A percentile compares a stretch with the other conserved stretches of the same genome.
These are phyloP conservation scores for Cornus florida DNA, from an alignment of 148 eudicot species.

Conservation along the genomic window DNA sequence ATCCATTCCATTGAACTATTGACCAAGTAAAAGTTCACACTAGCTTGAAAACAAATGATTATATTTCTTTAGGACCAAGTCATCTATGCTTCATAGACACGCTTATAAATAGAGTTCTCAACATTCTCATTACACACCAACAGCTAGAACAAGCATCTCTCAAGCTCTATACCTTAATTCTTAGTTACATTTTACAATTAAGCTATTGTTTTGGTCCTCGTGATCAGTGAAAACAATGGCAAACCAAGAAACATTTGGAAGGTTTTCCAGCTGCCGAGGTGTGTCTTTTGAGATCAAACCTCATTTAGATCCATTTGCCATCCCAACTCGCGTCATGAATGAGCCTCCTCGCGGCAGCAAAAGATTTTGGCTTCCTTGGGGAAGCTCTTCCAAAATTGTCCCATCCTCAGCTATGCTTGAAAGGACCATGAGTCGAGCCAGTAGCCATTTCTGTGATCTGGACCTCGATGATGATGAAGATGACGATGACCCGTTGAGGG, in stretches of 20 bases:
- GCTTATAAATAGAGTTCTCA: not conserved
- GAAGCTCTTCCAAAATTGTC: slow-evolving; percentile 17
- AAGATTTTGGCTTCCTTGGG: slow-evolving; percentile 35
- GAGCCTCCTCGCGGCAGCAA: not conserved
- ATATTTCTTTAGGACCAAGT: not conserved
- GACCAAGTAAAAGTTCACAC: too few relatives aligned
- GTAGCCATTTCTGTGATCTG: slow-evolving; percentile 52
- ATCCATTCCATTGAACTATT: too few relatives aligned
- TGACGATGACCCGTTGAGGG: slow-evolving; percentile 1
- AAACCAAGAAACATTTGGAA: slow-evolving; percentile 15
- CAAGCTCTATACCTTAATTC: not conserved
- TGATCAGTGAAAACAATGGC: slow-evolving; percentile 8
- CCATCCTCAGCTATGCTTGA: slow-evolving; percentile 18
- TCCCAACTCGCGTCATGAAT: not conserved
- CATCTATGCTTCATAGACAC: not conserved
- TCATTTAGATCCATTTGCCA: slow-evolving; percentile 34
- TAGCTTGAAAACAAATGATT: too few relatives aligned
- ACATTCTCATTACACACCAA: not conserved
- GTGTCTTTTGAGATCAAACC: slow-evolving; percentile 51
- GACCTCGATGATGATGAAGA: slow-evolving; percentile 24
- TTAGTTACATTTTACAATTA: not conserved
- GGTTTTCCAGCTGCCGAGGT: slow-evolving; percentile 44
- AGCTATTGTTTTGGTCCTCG: not conserved
- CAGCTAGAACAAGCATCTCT: not conserved
- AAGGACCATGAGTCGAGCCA: slow-evolving; percentile 29